phyloP scores from a whole-genome alignment of 2,329 filamentous ascomycete genomes.

The Aschersonia sp. region DNA sequence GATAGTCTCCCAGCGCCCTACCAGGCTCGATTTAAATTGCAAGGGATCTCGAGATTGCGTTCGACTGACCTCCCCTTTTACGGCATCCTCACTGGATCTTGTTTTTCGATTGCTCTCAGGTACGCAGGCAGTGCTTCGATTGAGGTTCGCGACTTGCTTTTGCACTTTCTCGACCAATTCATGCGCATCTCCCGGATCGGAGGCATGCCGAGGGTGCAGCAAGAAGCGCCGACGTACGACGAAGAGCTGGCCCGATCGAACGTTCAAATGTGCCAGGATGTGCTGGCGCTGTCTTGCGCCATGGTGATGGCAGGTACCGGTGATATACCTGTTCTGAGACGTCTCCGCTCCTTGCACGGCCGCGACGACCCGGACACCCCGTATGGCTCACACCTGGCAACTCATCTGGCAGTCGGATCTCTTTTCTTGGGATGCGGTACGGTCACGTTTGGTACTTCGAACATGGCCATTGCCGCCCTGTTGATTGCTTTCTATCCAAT shows the following conservation, averaged over 20 bases:
- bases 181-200: conserved; percentile 58
- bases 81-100: conserved; percentile 79
- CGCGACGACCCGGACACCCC: conserved; percentile 70
- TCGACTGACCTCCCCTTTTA: conserved; percentile 85
- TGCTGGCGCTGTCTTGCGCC: conserved; percentile 66
- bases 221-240: conserved; percentile 49
- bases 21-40: conserved; percentile 44
- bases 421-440: conserved; percentile 89
- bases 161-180: conserved; percentile 77
- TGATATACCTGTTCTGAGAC: conserved; percentile 70
- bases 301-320: conserved; percentile 95
- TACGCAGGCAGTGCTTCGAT: conserved; percentile 59
- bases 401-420: conserved; percentile 80
- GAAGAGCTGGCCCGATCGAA: conserved; percentile 70
- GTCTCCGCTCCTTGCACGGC: conserved; percentile 76
- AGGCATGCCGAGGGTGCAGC: conserved; percentile 11
- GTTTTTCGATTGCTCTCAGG: conserved; percentile 62
- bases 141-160: conserved; percentile 63
- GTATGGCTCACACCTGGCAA: conserved; percentile 86
- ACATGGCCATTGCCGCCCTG: conserved; percentile 72
- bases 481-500: conserved; percentile 89
- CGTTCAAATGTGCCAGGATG: conserved; percentile 79
- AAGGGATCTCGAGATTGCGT: conserved; percentile 44
- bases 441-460: conserved; percentile 77
- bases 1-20: conserved; percentile 60